Evolutionary conservation across 805 yeast species (phyloP).

Genomic region (Torulaspora delbrueckii): DNA sequence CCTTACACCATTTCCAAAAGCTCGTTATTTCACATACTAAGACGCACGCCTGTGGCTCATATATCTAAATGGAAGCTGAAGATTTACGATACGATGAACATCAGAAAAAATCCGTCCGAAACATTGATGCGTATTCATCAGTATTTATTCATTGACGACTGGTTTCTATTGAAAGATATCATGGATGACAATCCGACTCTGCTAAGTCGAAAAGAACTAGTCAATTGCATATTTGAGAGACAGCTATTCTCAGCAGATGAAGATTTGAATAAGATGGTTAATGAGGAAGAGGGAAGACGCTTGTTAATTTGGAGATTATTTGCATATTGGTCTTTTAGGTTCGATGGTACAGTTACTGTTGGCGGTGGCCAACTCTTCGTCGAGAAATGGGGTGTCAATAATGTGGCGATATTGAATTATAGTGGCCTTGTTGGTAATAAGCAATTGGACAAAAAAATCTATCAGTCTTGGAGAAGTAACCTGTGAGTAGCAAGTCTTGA

Average conservation of each 20-base stretch:
- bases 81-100: constrained; percentile 37
- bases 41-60: constrained; percentile 36
- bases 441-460: constrained; percentile 2
- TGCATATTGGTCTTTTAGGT: constrained; percentile 40
- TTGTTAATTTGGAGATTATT: constrained; percentile 39
- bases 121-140: constrained; percentile 49
- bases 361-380: constrained; percentile 35
- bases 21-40: constrained; percentile 38
- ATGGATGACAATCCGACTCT: constrained; percentile 17
- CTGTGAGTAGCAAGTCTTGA: constrained; percentile 3
- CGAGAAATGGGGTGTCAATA: constrained; percentile 33
- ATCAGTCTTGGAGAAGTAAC: constrained; percentile 1
- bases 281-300: constrained; percentile 36
- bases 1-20: constrained; percentile 44
- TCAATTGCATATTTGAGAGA: constrained; percentile 52
- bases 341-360: constrained; percentile 28
- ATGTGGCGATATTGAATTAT: constrained; percentile 24
- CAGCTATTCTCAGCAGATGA: constrained; percentile 43
- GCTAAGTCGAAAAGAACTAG: constrained; percentile 46
- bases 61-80: constrained; percentile 39
- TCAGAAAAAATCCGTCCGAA: constrained; percentile 39
- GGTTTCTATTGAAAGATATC: constrained; percentile 23
- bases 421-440: constrained; percentile 18
- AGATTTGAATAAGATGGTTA: constrained; percentile 33
- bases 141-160: constrained; percentile 37